Conservation (phyloP, 352 stramenopile genomes). For the Pythium plurisporium region DNA sequence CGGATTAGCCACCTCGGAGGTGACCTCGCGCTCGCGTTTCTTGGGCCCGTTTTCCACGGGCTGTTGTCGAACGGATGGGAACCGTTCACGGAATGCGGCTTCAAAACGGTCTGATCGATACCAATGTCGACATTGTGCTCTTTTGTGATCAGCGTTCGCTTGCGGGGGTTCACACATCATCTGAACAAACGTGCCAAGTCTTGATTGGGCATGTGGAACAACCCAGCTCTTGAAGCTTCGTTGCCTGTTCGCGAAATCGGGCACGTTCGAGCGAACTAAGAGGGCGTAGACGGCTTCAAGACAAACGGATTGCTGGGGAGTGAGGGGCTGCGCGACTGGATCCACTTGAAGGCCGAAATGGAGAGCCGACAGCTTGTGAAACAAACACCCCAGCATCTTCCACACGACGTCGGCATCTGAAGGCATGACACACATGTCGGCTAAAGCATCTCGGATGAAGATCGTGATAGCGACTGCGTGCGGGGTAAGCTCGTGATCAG, state of each 20-base stretch:
- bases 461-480: slow-evolving; percentile 24
- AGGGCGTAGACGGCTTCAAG: slow-evolving; percentile 45
- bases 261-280: slow-evolving; percentile 43
- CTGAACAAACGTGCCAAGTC: slow-evolving; percentile 10
- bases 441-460: slow-evolving; percentile 37
- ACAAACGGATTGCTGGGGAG: slow-evolving; percentile 28
- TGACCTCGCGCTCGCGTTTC: neutral
- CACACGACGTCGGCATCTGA: slow-evolving; percentile 39
- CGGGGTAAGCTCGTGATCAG: slow-evolving; percentile 3
- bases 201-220: slow-evolving; percentile 14
- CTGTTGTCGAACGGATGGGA: neutral
- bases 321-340: slow-evolving; percentile 1
- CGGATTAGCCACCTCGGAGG: too few species aligned
- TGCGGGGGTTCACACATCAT: slow-evolving; percentile 10
- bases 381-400: slow-evolving; percentile 32
- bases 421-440: slow-evolving; percentile 42
- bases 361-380: slow-evolving; percentile 35
- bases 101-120: neutral
- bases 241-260: slow-evolving; percentile 9
- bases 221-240: slow-evolving; percentile 13
- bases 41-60: too few species aligned
- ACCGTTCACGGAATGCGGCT: neutral
- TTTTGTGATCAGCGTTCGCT: neutral
- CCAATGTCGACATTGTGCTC: neutral
- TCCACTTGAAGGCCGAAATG: slow-evolving; percentile 19